Conservation (phyloP, 2,329 filamentous ascomycete genomes). For the Chrysosphaeria jannelii region DNA sequence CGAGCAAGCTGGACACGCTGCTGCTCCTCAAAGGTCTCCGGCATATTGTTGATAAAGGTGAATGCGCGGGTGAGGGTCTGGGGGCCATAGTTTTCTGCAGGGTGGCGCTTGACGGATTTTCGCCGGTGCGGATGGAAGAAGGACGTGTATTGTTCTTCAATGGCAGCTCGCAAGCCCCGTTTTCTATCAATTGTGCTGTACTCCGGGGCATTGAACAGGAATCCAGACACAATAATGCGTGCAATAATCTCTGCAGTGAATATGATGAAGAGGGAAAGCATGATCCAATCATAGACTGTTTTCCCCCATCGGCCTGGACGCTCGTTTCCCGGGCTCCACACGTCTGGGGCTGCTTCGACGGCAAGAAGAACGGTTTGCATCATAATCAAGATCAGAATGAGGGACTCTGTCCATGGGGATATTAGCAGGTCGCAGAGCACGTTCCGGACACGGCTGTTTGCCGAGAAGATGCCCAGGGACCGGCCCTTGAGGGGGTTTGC, state of each 20-base stretch:
- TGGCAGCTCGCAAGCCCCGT: constrained; percentile 39
- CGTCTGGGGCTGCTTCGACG: constrained; percentile 46
- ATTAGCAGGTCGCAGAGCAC: constrained; percentile 60
- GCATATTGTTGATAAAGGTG: constrained; percentile 39
- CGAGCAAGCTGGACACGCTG: constrained; percentile 66
- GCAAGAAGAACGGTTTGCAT: constrained; percentile 69
- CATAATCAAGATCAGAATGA: constrained; percentile 65
- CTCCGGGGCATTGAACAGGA: constrained; percentile 67
- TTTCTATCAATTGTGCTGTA: constrained; percentile 74
- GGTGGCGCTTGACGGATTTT: constrained; percentile 26
- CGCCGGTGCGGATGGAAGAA: constrained; percentile 62
- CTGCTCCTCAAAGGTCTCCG: constrained; percentile 39
- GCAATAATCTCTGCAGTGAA: constrained; percentile 68
- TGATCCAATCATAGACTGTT: constrained; percentile 42
- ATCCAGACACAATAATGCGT: constrained; percentile 74
- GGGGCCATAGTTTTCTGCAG: constrained; percentile 15
- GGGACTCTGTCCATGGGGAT: constrained; percentile 59
- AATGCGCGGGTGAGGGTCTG: constrained; percentile 47
- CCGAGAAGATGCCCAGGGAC: constrained; percentile 56
- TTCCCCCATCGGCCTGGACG: constrained; percentile 35
- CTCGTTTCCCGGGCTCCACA: constrained; percentile 29
- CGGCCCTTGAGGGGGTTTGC: constrained; percentile 66
- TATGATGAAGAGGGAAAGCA: constrained; percentile 58
- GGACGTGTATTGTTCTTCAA: constrained; percentile 44
- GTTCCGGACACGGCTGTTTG: constrained; percentile 43